Conservation (phyloP, 768 basidiomycete genomes). For the Coprinopsis cinerea region DNA sequence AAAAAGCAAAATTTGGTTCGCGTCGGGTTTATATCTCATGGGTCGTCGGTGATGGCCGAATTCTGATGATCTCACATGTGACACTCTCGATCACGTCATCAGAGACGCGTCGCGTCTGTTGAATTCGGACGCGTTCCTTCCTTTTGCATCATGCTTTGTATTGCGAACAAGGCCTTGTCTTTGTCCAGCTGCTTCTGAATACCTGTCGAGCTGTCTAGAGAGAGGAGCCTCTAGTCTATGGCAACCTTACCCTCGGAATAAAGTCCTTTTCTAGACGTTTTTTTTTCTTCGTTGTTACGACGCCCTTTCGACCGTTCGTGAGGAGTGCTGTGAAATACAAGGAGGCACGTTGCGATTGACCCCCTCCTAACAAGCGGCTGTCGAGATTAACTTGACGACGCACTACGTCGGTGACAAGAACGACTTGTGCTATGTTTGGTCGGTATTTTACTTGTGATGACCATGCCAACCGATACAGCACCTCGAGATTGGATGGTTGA, state of each 20-base stretch:
- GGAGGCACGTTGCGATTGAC: not conserved
- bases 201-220: not conserved
- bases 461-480: not conserved
- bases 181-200: not conserved
- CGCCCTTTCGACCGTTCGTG: not conserved
- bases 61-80: not conserved
- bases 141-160: not conserved
- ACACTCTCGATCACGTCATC: not conserved
- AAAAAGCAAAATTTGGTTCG: not conserved
- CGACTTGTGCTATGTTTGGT: not conserved
- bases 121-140: not conserved
- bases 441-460: not conserved
- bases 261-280: not conserved
- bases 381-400: not conserved
- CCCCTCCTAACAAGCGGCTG: not conserved
- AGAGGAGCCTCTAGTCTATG: not conserved
- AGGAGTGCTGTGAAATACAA: not conserved
- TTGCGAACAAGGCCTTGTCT: not conserved
- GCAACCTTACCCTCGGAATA: not conserved
- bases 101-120: not conserved
- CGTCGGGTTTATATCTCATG: not conserved
- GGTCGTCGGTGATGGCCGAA: conserved; percentile 3
- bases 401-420: not conserved
- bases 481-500: not conserved
- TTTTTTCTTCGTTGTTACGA: not conserved